Evolutionary conservation across 108 stramenopile genomes (phyloP), one percentile per base, ranked within the genome.

Genomic region (Nannochloropsis gaditana): DNA sequence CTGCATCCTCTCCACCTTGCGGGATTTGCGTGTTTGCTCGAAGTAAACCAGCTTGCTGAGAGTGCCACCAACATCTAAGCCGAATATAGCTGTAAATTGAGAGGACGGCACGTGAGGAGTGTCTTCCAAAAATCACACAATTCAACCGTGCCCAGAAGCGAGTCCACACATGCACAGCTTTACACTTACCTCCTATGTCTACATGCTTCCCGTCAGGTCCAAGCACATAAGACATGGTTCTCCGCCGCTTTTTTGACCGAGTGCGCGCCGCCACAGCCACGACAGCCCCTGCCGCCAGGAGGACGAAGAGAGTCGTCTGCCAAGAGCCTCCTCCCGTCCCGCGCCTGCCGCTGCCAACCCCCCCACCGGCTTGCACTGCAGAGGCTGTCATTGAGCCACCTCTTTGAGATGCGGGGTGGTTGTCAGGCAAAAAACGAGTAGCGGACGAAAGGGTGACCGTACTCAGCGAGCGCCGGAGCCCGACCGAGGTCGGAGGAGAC

Each of bases 41-140:
- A 98, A 98, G 87, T 98, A 98, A 6, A 99, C 96, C 11, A 99
- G 90, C 86, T 99, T 99, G 15, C 95, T 92, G 9, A 99, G 91
- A 8, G 96, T 97, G 11, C 99, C 99, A 9, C 99, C 99, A 9
- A 95, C 93, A 86, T 95, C 95, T 47, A 95, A 87, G 21, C 95
- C 95, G 11, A 95, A 91, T 11, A 93, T 93, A 45, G 86, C 92
- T 17, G 8, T 3, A 73, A n/a, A 8, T n/a, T 73, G 8, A 73
- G 59, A 31, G 31, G 31, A 31, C 31, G 31, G 31, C 31, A 31
- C 31, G 31, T 31, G 31, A 31, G 31, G 31, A 31, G 31, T 1
- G 31, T 31, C 31, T 31, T 31, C 31, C 31, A 31, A 31, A 31
- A 31, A 31, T 31, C 31, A 31, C 31, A 31, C 31, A 0, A 31